Conservation (phyloP, 768 basidiomycete species). For the Rubroboletus pulcherrimus region DNA sequence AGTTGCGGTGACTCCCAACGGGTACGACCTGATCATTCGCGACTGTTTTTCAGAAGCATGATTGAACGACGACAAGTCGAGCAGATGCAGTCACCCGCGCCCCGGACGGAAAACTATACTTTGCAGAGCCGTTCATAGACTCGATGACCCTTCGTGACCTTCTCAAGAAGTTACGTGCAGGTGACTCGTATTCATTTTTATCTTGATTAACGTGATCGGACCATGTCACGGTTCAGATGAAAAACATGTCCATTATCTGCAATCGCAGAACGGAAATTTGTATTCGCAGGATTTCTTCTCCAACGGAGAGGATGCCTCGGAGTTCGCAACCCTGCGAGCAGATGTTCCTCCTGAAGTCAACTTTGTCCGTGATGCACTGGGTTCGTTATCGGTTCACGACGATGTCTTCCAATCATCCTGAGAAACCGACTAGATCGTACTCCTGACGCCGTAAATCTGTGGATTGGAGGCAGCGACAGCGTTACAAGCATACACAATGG, state of each 20-base stretch:
- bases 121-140: constrained; percentile 70
- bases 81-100: constrained; percentile 69
- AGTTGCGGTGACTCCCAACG: constrained; percentile 80
- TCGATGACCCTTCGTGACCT: constrained; percentile 63
- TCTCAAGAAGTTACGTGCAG: constrained; percentile 39
- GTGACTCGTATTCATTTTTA: constrained; percentile 17
- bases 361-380: constrained; percentile 78
- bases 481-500: constrained; percentile 86
- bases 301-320: constrained; percentile 40
- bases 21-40: constrained; percentile 42
- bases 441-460: constrained; percentile 91
- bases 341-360: constrained; percentile 66
- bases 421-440: constrained; percentile 39
- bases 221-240: constrained; percentile 1
- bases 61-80: constrained; percentile 40
- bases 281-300: constrained; percentile 48
- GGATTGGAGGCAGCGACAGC: constrained; percentile 80
- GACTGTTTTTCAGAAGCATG: constrained; percentile 4
- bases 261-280: constrained; percentile 91
- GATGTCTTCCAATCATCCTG: neutral
- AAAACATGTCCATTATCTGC: constrained; percentile 62
- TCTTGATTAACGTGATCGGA: neutral
- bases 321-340: constrained; percentile 57
- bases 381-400: constrained; percentile 38
- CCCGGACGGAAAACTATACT: constrained; percentile 56